Evolutionary conservation across 495 filamentous ascomycete species (phyloP), one percentile per base, ranked within the genome.

Genomic region (Parathielavia appendiculata): DNA sequence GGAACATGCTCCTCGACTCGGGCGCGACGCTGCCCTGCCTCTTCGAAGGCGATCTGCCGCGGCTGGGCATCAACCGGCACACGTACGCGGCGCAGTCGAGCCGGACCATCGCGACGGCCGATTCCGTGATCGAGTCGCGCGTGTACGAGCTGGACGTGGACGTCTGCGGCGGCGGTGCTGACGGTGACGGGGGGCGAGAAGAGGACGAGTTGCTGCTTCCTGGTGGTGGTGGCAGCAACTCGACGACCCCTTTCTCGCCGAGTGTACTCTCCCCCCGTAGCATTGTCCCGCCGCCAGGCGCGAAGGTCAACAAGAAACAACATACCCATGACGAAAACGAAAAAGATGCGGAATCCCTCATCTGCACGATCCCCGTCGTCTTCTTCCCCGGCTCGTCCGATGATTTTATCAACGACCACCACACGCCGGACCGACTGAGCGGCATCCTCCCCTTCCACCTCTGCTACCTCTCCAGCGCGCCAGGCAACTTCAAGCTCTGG

Each of bases 21-120:
- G 78, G 78, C 45, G 74, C 78, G 35, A 78, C 72, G 16, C 65
- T 72, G 39, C 76, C 78, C 4, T 63, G 65, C 43, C 60, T 81
- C 17, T 67, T 59, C 40, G 20, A 43, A 2, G 19, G 39, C 16
- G 77, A 81, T 57, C 67, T 81, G 0, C 17, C 52, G 16, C 50
- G 39, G 5, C 60, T 80, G 10, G 45, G 61, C 2, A 68, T 81
- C 56, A 46, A 73, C 60, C 50, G 62, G 12, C 36, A 9, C 0
- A 52, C 22, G 22, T 79, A 79, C 64, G 53, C 76, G 4, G 71
- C 74, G 11, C 76, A 79, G 55, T 65, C 68, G 17, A 54, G 62
- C 11, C 48, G 54, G 22, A 50, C 11, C 4, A 38, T 76, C 32
- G 40, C 49, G 12, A 67, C 65, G 4, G 71, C 69, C 13, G 65